Conservation (phyloP, 768 basidiomycete species). For the Lyophyllum decastes region DNA sequence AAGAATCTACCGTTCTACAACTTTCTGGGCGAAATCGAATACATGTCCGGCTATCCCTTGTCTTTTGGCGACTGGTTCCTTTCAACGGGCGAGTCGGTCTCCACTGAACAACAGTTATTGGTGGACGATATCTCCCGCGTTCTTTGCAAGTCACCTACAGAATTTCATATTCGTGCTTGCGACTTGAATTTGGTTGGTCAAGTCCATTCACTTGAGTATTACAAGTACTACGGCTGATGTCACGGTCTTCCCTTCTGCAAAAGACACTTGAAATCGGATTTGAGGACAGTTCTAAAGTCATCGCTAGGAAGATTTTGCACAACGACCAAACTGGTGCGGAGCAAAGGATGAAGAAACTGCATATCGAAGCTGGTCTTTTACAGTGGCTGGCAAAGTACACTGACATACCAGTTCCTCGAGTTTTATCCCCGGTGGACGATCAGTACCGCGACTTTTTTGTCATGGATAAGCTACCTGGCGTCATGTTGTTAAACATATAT, state of each 20-base stretch:
- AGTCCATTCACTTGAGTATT: neutral
- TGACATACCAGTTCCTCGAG: neutral
- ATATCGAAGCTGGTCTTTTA: neutral
- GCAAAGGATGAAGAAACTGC: neutral
- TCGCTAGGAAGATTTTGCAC: neutral
- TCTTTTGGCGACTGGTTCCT: neutral
- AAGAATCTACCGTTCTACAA: neutral
- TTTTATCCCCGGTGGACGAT: neutral
- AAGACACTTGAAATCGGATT: neutral
- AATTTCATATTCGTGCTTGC: slow-evolving; percentile 1
- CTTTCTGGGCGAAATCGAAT: neutral
- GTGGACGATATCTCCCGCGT: neutral
- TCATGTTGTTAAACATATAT: slow-evolving; percentile 1
- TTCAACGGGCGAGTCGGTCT: neutral
- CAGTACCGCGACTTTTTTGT: neutral
- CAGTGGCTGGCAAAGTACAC: neutral
- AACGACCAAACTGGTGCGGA: neutral
- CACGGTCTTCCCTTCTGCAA: neutral
- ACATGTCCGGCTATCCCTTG: neutral
- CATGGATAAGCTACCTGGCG: slow-evolving; percentile 4
- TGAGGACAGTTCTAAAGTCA: neutral
- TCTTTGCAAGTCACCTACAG: neutral
- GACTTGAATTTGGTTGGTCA: slow-evolving; percentile 5
- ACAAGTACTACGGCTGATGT: neutral
- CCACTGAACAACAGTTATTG: neutral